A percentile compares a stretch with the other conserved stretches of the same genome.
Conservation (phyloP, 768 basidiomycete species). For the Cantharellus anzutake region DNA sequence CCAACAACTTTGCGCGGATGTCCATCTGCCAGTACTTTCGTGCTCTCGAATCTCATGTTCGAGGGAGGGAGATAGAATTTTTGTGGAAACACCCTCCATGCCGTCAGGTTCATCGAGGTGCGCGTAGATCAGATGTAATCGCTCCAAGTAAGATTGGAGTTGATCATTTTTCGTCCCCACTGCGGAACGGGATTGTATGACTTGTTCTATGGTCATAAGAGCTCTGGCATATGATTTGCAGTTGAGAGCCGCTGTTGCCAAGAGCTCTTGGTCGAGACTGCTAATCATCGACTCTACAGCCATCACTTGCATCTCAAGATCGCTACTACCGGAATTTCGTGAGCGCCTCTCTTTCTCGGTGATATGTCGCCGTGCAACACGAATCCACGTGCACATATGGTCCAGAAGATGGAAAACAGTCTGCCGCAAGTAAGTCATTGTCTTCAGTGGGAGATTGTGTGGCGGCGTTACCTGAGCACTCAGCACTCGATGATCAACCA, state of each 20-base stretch:
- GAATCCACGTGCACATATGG: constrained; percentile 81
- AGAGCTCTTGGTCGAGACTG: constrained; percentile 68
- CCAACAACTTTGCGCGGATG: constrained; percentile 98
- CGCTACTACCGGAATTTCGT: constrained; percentile 5
- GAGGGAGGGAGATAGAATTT: constrained; percentile 73
- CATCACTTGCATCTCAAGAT: constrained; percentile 40
- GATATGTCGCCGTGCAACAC: constrained; percentile 49
- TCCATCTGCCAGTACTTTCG: constrained; percentile 93
- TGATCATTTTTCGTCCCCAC: constrained; percentile 24
- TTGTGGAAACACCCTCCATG: constrained; percentile 90
- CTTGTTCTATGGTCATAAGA: constrained; percentile 86
- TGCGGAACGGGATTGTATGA: constrained; percentile 35
- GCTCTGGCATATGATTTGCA: constrained; percentile 90
- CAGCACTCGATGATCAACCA: constrained; percentile 63
- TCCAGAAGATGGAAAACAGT: constrained; percentile 89
- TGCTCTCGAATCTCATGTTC: constrained; percentile 97
- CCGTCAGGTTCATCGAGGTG: constrained; percentile 95
- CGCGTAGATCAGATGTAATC: constrained; percentile 88
- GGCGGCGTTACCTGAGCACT: constrained; percentile 71
- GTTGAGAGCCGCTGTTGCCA: constrained; percentile 84
- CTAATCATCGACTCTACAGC: constrained; percentile 65
- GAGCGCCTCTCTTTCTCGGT: constrained; percentile 27
- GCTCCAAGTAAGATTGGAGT: constrained; percentile 62
- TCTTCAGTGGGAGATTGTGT: neutral
- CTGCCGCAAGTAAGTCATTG: constrained; percentile 22